Evolutionary conservation across 2,329 filamentous ascomycete species (phyloP).

Genomic region (Trichoderma sp.): DNA sequence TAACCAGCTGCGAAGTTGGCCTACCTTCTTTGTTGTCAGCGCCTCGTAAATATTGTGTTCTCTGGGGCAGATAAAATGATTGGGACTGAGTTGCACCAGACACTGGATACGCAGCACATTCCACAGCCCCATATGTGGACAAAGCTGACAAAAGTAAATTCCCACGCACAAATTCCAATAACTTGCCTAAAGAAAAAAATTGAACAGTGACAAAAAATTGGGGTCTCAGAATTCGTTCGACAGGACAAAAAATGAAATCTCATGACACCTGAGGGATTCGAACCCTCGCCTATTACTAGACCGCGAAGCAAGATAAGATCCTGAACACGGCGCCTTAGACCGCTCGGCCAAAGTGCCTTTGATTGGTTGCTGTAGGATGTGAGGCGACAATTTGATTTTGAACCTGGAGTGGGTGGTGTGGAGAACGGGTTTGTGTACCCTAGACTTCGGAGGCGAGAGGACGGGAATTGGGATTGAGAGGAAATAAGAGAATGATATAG

Average conservation of each 20-base stretch:
- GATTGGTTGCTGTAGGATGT: background rate
- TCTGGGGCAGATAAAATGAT: background rate
- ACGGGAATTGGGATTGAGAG: background rate
- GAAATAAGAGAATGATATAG: background rate
- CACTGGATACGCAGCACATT: background rate
- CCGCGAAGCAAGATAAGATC: slow-evolving; percentile 26
- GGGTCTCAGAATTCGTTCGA: background rate
- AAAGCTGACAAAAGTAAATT: background rate
- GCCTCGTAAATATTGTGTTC: background rate
- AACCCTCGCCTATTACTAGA: slow-evolving; percentile 36
- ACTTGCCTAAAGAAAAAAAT: background rate
- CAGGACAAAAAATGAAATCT: background rate
- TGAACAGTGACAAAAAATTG: background rate
- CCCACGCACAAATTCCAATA: background rate
- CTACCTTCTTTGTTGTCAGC: background rate
- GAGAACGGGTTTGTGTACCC: background rate
- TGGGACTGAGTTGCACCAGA: background rate
- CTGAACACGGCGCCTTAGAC: slow-evolving; percentile 31
- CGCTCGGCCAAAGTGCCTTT: slow-evolving; percentile 33
- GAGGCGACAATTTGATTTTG: background rate
- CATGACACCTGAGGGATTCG: slow-evolving; percentile 37
- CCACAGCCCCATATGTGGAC: background rate
- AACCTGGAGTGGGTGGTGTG: background rate
- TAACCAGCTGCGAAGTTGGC: background rate
- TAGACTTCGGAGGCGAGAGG: background rate